phyloP scores from a whole-genome alignment of 805 yeast species.

The Barnettozyma botsteinii region DNA sequence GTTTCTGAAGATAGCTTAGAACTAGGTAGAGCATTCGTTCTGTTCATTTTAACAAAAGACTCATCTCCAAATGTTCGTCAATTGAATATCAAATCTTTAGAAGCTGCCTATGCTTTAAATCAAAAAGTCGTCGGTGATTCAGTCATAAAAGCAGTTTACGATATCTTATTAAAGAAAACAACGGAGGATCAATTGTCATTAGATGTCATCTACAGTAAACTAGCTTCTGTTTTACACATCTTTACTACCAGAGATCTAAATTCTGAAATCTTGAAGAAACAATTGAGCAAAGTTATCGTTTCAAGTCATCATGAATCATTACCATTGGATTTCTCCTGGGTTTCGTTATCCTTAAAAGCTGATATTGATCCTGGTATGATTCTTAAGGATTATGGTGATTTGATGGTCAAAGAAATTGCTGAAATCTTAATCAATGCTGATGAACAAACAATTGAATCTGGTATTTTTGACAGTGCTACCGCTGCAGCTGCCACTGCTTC shows the following conservation, averaged over 20 bases:
- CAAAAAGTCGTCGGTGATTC: constrained; percentile 39
- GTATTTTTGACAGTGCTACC: constrained; percentile 46
- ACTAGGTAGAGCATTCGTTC: constrained; percentile 43
- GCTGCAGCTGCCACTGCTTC: constrained; percentile 43
- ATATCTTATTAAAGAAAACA: constrained; percentile 17
- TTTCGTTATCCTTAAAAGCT: constrained; percentile 59
- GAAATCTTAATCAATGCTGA: constrained; percentile 16
- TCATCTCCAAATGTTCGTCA: constrained; percentile 14
- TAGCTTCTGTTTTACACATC: constrained; percentile 33
- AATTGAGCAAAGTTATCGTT: constrained; percentile 37
- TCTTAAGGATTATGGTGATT: constrained; percentile 30
- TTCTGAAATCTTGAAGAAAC: constrained; percentile 23
- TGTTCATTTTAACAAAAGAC: constrained; percentile 36
- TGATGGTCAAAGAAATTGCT: constrained; percentile 20
- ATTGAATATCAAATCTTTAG: constrained; percentile 23
- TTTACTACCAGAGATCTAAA: constrained; percentile 29
- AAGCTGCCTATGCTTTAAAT: constrained; percentile 26
- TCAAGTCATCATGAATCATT: constrained; percentile 38
- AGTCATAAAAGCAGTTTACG: constrained; percentile 38
- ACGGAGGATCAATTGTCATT: constrained; percentile 13
- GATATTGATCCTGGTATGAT: constrained; percentile 59
- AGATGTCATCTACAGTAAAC: constrained; percentile 24
- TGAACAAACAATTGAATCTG: constrained; percentile 24
- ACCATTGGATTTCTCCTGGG: constrained; percentile 60
- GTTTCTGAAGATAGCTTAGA: constrained; percentile 17